phyloP scores from a whole-genome alignment of 2,329 filamentous ascomycete species.

The Ophiostoma perfectum region DNA sequence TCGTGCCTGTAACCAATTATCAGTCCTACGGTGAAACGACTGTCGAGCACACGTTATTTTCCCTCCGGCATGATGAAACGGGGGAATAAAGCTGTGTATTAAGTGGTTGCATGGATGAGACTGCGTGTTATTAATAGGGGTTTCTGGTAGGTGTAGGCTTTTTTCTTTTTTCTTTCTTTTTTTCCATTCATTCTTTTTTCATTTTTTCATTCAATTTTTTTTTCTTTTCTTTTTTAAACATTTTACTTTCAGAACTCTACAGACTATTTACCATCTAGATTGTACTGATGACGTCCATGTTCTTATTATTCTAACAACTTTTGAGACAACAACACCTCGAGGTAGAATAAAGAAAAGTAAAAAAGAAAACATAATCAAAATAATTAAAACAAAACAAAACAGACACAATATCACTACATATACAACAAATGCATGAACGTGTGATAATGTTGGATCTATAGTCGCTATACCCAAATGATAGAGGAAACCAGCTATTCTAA shows the following conservation, averaged over 20 bases:
- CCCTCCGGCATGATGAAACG: background rate
- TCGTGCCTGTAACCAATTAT: background rate
- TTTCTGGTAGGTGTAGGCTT: no score
- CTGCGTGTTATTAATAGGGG: background rate
- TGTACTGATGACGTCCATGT: no score
- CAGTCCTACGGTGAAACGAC: background rate
- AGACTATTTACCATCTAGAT: no score
- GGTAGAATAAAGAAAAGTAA: no score
- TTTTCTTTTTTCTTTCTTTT: no score
- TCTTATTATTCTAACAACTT: no score
- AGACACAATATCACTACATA: background rate
- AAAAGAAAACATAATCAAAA: background rate
- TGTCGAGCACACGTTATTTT: no score
- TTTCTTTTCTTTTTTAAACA: no score
- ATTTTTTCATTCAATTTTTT: no score
- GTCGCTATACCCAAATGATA: constrained; percentile 8
- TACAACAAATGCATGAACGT: background rate
- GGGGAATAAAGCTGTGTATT: background rate
- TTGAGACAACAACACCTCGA: no score
- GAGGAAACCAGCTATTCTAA: background rate
- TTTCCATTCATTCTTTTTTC: no score
- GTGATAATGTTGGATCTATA: background rate
- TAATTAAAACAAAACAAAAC: background rate
- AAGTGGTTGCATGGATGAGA: background rate
- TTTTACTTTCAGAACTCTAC: no score